These are phyloP conservation scores for Pseudogymnoascus sp. DNA, from an alignment of 2,329 filamentous ascomycete species.

Conservation along the genomic window DNA sequence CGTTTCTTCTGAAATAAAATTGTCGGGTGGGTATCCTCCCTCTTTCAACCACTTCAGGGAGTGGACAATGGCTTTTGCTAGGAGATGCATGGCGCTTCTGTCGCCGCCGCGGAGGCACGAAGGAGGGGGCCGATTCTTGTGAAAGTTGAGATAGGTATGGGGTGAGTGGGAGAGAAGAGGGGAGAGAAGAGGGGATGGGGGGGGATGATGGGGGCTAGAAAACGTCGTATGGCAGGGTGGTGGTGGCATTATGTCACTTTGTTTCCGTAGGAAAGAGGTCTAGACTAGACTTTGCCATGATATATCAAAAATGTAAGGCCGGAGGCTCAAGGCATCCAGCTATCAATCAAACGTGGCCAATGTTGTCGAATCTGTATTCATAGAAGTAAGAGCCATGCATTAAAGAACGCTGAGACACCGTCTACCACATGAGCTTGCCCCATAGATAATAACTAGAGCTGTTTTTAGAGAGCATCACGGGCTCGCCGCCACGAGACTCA, in stretches of 20 bases:
- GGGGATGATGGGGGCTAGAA: background rate
- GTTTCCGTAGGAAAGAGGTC: background rate
- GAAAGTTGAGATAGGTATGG: background rate
- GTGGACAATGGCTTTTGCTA: too few species aligned
- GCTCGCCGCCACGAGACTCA: conserved; percentile 52
- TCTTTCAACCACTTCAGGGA: background rate
- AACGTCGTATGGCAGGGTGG: background rate
- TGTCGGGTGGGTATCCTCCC: background rate
- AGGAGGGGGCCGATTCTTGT: background rate
- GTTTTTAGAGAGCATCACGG: background rate
- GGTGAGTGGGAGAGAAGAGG: background rate
- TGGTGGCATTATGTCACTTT: background rate
- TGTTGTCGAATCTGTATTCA: background rate
- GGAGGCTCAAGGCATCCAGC: background rate
- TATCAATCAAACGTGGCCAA: too few species aligned
- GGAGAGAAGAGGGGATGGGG: background rate
- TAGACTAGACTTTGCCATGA: background rate
- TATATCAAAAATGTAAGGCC: background rate
- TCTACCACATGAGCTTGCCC: background rate
- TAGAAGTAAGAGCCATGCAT: background rate
- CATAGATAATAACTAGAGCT: background rate
- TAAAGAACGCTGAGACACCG: background rate
- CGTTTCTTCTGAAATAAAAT: background rate
- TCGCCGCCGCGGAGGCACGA: background rate
- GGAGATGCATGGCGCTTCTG: background rate